Evolutionary conservation across 2,329 filamentous ascomycete genomes (phyloP), one percentile per base, ranked within the genome.

Genomic region (Beauveria australis): DNA sequence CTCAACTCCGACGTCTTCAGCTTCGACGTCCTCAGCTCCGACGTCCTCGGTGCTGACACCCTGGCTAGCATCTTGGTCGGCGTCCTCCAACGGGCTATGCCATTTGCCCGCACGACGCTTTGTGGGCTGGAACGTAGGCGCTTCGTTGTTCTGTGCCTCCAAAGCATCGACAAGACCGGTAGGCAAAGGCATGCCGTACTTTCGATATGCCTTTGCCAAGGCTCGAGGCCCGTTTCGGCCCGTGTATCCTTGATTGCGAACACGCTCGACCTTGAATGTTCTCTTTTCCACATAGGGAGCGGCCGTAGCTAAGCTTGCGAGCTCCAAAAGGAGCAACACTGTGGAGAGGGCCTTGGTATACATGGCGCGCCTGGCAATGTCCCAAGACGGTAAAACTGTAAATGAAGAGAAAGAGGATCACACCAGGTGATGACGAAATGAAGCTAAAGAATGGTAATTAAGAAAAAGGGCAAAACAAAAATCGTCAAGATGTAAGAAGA

Each of bases 131-230:
- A 37, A 37, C 5, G 33, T 5, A 14, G 33, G 10, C 33, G 12
- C 33, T 3, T 28, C 24, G 3, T 24, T 57, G 37, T 63, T 64
- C 51, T 70, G 68, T 9, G 64, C 67, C 47, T 67, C 69, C 43
- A 75, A 63, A 33, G 72, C 72, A 37, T 74, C 76, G 55, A 77
- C 67, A 56, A 81, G 69, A 8, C 73, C 74, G 2, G 75, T 66
- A 2, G 78, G 74, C 51, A 81, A 73, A 43, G 75, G 73, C 73
- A 87, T 80, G 63, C 82, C 80, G 72, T 81, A 91, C 71, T 92
- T 92, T 66, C 78, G 74, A 71, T 88, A 87, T 18, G 87, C 83
- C 73, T 84, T 89, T 55, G 81, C 73, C 66, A 92, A 78, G 55
- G 87, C 85, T 60, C 68, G 72, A 0, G 80, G 76, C n/a, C 87